phyloP scores from a whole-genome alignment of 2,329 filamentous ascomycete genomes.

The Xylaria multiplex region DNA sequence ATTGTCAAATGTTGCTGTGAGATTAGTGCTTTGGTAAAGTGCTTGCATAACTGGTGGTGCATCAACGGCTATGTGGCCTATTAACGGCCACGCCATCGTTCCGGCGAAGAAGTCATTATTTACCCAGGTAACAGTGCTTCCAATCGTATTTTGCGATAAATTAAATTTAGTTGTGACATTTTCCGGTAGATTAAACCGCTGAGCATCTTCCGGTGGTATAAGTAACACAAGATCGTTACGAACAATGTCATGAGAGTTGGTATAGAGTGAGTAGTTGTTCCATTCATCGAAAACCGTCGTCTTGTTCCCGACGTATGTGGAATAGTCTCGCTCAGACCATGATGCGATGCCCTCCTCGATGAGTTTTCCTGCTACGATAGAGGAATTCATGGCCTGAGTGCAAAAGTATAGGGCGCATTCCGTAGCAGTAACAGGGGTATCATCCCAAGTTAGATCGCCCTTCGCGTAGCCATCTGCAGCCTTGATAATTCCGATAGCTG shows the following conservation, averaged over 20 bases:
- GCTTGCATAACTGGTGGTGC: slow-evolving; percentile 9
- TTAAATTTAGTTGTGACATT: neutral
- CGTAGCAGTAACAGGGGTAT: slow-evolving; percentile 37
- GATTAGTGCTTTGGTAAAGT: slow-evolving; percentile 11
- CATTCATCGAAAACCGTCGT: neutral
- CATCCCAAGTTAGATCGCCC: slow-evolving; percentile 27
- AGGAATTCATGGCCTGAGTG: slow-evolving; percentile 33
- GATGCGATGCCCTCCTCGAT: neutral
- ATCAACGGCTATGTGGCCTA: too few relatives aligned
- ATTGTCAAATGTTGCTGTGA: neutral
- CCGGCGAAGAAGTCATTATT: slow-evolving; percentile 9
- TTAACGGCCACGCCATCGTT: neutral
- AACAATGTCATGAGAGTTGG: neutral
- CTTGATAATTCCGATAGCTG: neutral
- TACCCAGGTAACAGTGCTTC: neutral
- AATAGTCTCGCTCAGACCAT: slow-evolving; percentile 17
- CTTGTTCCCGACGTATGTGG: neutral
- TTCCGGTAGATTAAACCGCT: neutral
- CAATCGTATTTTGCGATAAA: neutral
- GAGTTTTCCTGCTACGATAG: neutral
- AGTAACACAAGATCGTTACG: slow-evolving; percentile 6
- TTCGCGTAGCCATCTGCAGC: neutral
- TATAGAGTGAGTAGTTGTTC: slow-evolving; percentile 10
- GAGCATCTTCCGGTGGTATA: slow-evolving; percentile 1
- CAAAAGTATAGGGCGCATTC: slow-evolving; percentile 45